phyloP scores from a whole-genome alignment of 1,284 basidiomycete genomes.

The Ganoderma resinaceum region DNA sequence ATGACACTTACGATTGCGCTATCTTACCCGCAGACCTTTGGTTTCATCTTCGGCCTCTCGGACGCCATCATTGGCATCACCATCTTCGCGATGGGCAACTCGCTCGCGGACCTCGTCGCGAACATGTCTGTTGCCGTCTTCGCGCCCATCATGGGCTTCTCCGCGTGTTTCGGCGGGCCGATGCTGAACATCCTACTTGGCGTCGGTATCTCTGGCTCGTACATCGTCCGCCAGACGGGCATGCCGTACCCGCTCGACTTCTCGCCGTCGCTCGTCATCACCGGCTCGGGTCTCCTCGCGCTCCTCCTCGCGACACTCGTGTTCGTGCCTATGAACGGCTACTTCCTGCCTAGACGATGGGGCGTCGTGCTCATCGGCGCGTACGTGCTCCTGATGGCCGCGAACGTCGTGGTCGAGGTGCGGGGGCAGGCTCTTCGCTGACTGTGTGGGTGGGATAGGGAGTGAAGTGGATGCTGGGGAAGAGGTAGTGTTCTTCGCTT shows the following conservation, averaged over 20 bases:
- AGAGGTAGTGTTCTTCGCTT: not conserved
- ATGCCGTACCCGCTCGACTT: constrained; percentile 78
- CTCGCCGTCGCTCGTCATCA: constrained; percentile 86
- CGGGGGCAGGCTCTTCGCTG: constrained; percentile 14
- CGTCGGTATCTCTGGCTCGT: constrained; percentile 81
- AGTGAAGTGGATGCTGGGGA: not conserved
- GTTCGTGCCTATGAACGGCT: constrained; percentile 87
- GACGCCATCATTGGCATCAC: constrained; percentile 97
- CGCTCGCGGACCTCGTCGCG: constrained; percentile 94
- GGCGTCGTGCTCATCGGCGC: constrained; percentile 79
- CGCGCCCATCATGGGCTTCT: constrained; percentile 90
- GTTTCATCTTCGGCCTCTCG: constrained; percentile 93
- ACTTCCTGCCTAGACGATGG: constrained; percentile 81
- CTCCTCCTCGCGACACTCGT: constrained; percentile 83
- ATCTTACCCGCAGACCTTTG: constrained; percentile 76
- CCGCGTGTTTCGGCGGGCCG: constrained; percentile 92
- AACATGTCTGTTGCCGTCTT: constrained; percentile 94
- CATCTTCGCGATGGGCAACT: constrained; percentile 96
- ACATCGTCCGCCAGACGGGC: constrained; percentile 67
- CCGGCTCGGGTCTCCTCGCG: constrained; percentile 77
- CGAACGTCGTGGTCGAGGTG: constrained; percentile 81
- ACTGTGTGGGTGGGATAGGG: not conserved
- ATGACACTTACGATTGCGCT: constrained; percentile 2
- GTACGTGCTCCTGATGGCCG: constrained; percentile 76
- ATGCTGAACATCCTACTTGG: constrained; percentile 98